Evolutionary conservation across 495 filamentous ascomycete species (phyloP).

Genomic region (Penicillium canescens): DNA sequence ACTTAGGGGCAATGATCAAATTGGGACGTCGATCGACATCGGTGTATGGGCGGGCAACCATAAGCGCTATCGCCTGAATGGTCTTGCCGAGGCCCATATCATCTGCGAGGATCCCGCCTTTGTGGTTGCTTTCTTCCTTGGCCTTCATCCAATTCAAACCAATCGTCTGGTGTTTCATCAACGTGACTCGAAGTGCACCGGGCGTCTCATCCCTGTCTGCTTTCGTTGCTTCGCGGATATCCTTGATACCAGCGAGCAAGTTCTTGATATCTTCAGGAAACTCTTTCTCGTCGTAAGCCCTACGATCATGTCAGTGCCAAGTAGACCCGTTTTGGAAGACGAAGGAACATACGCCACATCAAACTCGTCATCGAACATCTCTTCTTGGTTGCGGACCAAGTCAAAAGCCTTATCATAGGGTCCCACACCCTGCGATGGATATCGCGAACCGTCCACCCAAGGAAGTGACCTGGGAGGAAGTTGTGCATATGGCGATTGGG

Average conservation of each 20-base stretch:
- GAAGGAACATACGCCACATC: conserved; percentile 18
- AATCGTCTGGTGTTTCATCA: conserved; percentile 84
- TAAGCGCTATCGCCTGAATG: conserved; percentile 81
- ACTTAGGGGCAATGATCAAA: conserved; percentile 83
- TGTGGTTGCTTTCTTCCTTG: conserved; percentile 75
- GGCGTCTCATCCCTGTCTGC: conserved; percentile 74
- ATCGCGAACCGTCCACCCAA: neutral
- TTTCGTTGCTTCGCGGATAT: conserved; percentile 66
- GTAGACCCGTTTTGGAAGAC: neutral
- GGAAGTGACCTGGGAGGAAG: neutral
- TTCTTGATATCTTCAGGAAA: conserved; percentile 62
- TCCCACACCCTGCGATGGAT: neutral
- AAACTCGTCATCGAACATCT: conserved; percentile 16
- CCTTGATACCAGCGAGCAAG: conserved; percentile 70
- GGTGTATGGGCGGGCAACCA: conserved; percentile 67
- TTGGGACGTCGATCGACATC: conserved; percentile 73
- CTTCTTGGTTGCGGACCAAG: conserved; percentile 15
- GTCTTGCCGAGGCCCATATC: conserved; percentile 98
- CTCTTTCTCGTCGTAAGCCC: conserved; percentile 23
- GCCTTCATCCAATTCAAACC: conserved; percentile 81
- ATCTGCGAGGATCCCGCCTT: conserved; percentile 84
- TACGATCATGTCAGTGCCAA: conserved; percentile 6
- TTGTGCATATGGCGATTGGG: neutral
- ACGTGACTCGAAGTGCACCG: conserved; percentile 61
- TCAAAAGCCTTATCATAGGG: conserved; percentile 11